Evolutionary conservation across 2,329 filamentous ascomycete genomes (phyloP).

Genomic region (Diaporthe ampelina): DNA sequence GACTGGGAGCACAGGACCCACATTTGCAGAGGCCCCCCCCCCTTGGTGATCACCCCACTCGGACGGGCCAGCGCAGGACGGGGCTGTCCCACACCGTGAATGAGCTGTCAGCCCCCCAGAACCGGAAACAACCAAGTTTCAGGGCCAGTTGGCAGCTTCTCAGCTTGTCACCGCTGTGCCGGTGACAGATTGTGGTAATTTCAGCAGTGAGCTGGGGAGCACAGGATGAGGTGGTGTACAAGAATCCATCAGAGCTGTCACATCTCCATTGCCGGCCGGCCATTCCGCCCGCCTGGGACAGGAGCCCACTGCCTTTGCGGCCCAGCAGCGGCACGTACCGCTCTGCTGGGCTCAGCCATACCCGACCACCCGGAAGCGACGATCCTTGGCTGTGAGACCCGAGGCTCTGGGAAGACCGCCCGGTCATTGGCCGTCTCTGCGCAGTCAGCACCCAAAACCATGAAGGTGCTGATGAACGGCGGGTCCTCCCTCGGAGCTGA

Average conservation of each 20-base stretch:
- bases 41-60: slow-evolving; percentile 30
- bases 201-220: neutral
- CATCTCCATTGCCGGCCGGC: slow-evolving; percentile 22
- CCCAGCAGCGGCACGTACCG: slow-evolving; percentile 28
- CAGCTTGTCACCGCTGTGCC: neutral
- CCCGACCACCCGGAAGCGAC: slow-evolving; percentile 35
- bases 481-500: neutral
- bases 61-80: slow-evolving; percentile 21
- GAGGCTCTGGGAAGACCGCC: slow-evolving; percentile 21
- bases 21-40: slow-evolving; percentile 1
- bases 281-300: slow-evolving; percentile 14
- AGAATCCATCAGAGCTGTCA: slow-evolving; percentile 14
- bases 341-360: slow-evolving; percentile 22
- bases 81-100: slow-evolving; percentile 18
- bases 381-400: slow-evolving; percentile 35
- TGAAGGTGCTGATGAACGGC: neutral
- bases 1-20: slow-evolving; percentile 25
- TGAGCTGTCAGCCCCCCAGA: slow-evolving; percentile 21
- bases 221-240: neutral
- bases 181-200: neutral
- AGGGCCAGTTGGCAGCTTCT: neutral
- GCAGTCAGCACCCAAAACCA: slow-evolving; percentile 31
- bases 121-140: slow-evolving; percentile 19
- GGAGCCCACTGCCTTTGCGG: slow-evolving; percentile 13
- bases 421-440: slow-evolving; percentile 19